These are phyloP conservation scores for Triticum turgidum DNA, from an alignment of 176 grass and related monocot genomes.

Conservation along the genomic window DNA sequence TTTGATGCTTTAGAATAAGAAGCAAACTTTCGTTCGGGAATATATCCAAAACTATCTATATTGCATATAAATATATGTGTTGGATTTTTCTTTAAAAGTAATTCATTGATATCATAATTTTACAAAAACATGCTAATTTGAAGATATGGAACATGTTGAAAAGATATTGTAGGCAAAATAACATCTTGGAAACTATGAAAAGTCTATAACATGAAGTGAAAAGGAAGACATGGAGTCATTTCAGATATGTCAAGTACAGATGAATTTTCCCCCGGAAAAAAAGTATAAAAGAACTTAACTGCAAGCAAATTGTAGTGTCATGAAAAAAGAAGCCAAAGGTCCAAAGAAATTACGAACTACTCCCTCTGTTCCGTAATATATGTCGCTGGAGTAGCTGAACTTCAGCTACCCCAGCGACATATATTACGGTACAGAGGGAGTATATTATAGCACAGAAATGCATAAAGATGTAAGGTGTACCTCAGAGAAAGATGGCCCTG, in stretches of 20 bases:
- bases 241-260: background rate
- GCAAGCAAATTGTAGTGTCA: background rate
- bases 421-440: too few species aligned
- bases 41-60: background rate
- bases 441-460: background rate
- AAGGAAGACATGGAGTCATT: background rate
- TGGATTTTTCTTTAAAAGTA: background rate
- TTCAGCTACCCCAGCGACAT: too few species aligned
- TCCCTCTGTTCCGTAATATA: too few species aligned
- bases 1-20: background rate
- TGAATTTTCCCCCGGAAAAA: background rate
- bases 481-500: constrained; percentile 79
- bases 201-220: background rate
- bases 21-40: background rate
- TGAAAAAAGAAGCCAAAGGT: background rate
- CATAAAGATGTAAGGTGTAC: constrained; percentile 29
- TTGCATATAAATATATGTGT: background rate
- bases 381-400: too few species aligned
- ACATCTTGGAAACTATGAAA: background rate
- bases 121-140: background rate
- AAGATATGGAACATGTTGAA: background rate
- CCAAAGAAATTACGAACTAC: background rate
- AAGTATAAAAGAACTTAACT: background rate
- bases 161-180: background rate
- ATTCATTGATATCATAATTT: background rate